phyloP scores from a whole-genome alignment of 1,284 basidiomycete species.

The Malassezia globosa region DNA sequence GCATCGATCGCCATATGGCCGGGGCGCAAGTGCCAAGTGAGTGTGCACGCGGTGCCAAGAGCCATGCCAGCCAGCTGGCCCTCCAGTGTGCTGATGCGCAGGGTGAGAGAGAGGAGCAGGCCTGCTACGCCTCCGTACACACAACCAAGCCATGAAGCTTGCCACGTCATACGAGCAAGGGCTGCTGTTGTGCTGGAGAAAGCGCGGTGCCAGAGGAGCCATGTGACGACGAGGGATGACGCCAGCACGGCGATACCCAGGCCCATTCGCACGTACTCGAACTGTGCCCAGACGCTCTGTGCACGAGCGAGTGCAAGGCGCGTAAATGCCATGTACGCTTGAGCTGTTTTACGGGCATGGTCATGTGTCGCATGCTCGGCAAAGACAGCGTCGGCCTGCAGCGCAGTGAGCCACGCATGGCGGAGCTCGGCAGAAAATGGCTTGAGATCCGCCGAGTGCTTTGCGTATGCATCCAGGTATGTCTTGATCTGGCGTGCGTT shows the following conservation, averaged over 20 bases:
- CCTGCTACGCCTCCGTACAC: neutral
- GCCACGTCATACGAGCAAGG: neutral
- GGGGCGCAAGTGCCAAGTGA: neutral
- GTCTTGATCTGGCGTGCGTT: constrained; percentile 67
- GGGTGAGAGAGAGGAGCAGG: neutral
- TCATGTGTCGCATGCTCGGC: constrained; percentile 19
- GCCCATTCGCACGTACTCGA: constrained; percentile 66
- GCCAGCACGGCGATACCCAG: constrained; percentile 53
- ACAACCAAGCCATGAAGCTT: neutral
- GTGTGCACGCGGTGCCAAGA: neutral
- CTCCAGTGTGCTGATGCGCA: neutral
- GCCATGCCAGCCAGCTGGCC: neutral
- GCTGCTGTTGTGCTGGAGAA: neutral
- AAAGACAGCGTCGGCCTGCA: constrained; percentile 24
- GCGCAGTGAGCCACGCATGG: constrained; percentile 22
- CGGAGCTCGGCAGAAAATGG: constrained; percentile 40
- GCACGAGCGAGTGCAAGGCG: constrained; percentile 61
- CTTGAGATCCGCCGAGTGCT: constrained; percentile 57
- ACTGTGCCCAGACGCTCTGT: constrained; percentile 84
- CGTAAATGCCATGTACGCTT: constrained; percentile 52
- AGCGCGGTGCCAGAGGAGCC: constrained; percentile 3
- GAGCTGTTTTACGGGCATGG: constrained; percentile 16
- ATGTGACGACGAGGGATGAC: neutral
- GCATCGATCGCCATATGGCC: neutral
- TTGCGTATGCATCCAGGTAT: constrained; percentile 66